phyloP scores from a whole-genome alignment of 805 yeast genomes.

The Wickerhamomyces rabaulensis region DNA sequence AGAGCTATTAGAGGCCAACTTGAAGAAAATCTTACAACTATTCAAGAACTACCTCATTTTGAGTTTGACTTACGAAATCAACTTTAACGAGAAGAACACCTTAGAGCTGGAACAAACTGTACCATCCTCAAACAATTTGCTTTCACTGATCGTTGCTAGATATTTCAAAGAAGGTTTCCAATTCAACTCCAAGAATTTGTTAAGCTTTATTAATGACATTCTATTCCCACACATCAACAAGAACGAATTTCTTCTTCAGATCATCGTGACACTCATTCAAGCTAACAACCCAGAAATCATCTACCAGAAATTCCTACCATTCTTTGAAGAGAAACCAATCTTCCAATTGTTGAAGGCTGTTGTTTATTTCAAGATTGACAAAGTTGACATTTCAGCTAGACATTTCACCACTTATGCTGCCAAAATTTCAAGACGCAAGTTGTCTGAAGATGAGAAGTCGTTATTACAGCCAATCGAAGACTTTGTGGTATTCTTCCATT shows the following conservation, averaged over 20 bases:
- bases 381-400: conserved; percentile 25
- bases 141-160: conserved; percentile 6
- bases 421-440: conserved; percentile 22
- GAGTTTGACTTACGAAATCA: conserved; percentile 11
- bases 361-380: conserved; percentile 19
- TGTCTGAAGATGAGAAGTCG: conserved; percentile 18
- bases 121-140: conserved; percentile 5
- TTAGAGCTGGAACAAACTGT: conserved; percentile 20
- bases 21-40: conserved; percentile 14
- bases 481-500: conserved; percentile 22
- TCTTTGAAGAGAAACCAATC: conserved; percentile 14
- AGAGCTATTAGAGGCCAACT: conserved; percentile 9
- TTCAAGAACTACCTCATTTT: conserved; percentile 17
- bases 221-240: conserved; percentile 16
- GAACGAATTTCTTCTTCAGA: conserved; percentile 12
- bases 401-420: conserved; percentile 26
- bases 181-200: conserved; percentile 8
- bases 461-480: conserved; percentile 19
- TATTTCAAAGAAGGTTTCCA: conserved; percentile 14
- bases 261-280: conserved; percentile 9
- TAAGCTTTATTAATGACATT: conserved; percentile 8
- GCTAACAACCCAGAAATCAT: conserved; percentile 8
- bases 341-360: conserved; percentile 18
- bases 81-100: conserved; percentile 7
- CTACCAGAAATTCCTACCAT: conserved; percentile 13